Base-by-base conservation (phyloP, 2,329 filamentous ascomycete genomes). In the Endothia cerciana region DNA sequence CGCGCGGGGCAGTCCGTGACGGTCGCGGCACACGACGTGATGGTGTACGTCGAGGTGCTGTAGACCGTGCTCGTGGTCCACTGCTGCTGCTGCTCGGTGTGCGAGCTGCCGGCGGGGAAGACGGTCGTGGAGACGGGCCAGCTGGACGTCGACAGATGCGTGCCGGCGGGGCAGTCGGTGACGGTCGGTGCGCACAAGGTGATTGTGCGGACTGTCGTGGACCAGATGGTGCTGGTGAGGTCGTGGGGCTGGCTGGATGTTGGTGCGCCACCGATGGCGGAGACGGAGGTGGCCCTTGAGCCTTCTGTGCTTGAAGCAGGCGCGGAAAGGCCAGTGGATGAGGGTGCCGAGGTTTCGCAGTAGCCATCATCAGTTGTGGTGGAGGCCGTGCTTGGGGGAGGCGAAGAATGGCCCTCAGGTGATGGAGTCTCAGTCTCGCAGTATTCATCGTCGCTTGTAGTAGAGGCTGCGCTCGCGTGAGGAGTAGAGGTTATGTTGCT, bases 11-110 rank as follows among this genome's bases (percentile, higher is more conserved):
- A 81, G 75, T 79, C 72, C 41, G 71, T 73, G 3, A 81, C 74
- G 19, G 73, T 72, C 19, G 84, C 77, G 58, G 79, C 81, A 75
- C 85, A 88, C 49, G 82, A 82, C 72, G 82, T 87, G 75, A 87
- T 79, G 70, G 85, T 88, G 69, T 84, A 79, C 69, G 86, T 72
- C 17, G 70, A 70, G 22, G 77, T 81, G 60, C 76, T 76, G 72
- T 75, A 80, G 62, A 81, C 73, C n/a, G 77, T 78, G 63, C 77
- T 79, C 36, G 77, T 79, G 38, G 71, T 72, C 62, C 73, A 60
- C 38, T 59, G 47, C 33, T 62, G 49, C 1, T 58, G 51, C 17
- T 58, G 53, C 15, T 61, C 63, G 3, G 60, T 30, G 38, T 49
- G 59, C 0, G 17, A 19, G 40, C 62, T 57, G 51, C 65, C 49